Evolutionary conservation across 202 grass and related monocot species (phyloP).

Genomic region (Panicum virgatum): DNA sequence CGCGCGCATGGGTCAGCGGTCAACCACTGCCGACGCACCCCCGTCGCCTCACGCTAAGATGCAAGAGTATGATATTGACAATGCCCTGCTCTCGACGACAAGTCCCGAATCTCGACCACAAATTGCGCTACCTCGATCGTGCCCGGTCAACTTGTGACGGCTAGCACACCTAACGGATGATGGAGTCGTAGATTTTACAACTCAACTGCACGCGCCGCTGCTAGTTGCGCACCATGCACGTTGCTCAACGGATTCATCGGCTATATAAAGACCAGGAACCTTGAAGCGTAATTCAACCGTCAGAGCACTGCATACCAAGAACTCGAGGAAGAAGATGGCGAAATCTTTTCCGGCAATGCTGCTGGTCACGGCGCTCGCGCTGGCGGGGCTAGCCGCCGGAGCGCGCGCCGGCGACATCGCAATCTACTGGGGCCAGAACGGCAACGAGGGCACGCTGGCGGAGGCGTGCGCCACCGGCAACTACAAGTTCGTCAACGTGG

Average conservation of each 20-base stretch:
- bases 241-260: neutral
- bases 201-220: constrained; percentile 1
- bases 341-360: neutral
- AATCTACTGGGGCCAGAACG: constrained; percentile 90
- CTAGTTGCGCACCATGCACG: neutral
- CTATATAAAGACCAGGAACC: constrained; percentile 38
- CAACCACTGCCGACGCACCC: constrained; percentile 34
- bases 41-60: too few relatives aligned
- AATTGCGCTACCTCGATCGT: neutral
- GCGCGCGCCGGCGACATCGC: constrained; percentile 55
- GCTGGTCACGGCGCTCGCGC: neutral
- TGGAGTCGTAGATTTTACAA: neutral
- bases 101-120: neutral
- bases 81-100: constrained; percentile 3
- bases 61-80: constrained; percentile 22
- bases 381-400: constrained; percentile 14
- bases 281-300: neutral
- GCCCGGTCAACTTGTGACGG: constrained; percentile 29
- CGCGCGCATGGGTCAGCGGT: constrained; percentile 13
- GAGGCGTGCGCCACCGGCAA: constrained; percentile 63
- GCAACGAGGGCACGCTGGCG: constrained; percentile 61
- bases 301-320: neutral
- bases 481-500: constrained; percentile 68
- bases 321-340: constrained; percentile 15
- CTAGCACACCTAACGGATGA: neutral